These are phyloP conservation scores for Termitomyces bulborhizus DNA, from an alignment of 768 basidiomycete genomes.

Conservation along the genomic window DNA sequence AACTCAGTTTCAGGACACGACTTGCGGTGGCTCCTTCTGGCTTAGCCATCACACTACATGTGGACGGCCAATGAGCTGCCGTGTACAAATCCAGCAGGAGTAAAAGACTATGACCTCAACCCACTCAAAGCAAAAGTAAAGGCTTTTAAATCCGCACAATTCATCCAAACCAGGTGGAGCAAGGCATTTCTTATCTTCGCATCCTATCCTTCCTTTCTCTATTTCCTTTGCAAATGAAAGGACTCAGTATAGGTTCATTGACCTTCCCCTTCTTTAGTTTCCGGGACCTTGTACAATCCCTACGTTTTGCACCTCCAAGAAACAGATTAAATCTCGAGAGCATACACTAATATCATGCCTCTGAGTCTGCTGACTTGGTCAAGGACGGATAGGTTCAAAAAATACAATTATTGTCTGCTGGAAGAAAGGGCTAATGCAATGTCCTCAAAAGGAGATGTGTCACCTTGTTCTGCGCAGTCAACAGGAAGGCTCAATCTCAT, in stretches of 20 bases:
- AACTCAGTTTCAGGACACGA: not conserved
- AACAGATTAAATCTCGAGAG: slow-evolving; percentile 56
- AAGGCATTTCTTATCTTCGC: slow-evolving; percentile 48
- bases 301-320: slow-evolving; percentile 69
- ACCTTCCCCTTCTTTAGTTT: slow-evolving; percentile 58
- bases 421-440: not conserved
- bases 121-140: slow-evolving; percentile 50
- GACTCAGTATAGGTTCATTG: slow-evolving; percentile 42
- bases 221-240: not conserved
- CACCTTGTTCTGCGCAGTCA: slow-evolving; percentile 3
- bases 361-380: slow-evolving; percentile 37
- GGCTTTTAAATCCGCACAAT: not conserved
- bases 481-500: slow-evolving; percentile 24
- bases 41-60: not conserved
- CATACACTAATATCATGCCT: slow-evolving; percentile 38
- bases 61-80: slow-evolving; percentile 38
- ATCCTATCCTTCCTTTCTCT: slow-evolving; percentile 34
- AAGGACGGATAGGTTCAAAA: slow-evolving; percentile 23
- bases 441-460: not conserved
- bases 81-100: slow-evolving; percentile 49
- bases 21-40: not conserved
- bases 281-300: slow-evolving; percentile 73
- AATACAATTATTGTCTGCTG: slow-evolving; percentile 14
- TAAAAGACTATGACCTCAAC: slow-evolving; percentile 62
- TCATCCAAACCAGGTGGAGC: slow-evolving; percentile 32